Evolutionary conservation across 2,329 filamentous ascomycete species (phyloP).

Genomic region (Aspergillus terreus): DNA sequence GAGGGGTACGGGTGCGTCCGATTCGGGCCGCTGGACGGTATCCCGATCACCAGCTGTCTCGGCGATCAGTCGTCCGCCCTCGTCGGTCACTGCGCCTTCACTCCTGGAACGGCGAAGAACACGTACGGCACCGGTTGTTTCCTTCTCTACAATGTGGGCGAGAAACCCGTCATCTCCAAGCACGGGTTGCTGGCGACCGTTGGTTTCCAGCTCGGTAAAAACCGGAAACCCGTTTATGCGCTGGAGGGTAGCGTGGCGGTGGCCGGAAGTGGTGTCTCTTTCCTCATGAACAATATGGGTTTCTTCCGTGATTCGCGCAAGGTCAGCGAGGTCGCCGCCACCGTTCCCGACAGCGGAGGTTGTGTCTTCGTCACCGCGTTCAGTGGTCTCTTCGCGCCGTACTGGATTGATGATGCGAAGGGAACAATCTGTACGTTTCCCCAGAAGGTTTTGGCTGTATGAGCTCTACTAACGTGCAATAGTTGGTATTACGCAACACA

Average conservation of each 20-base stretch:
- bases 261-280: slow-evolving; percentile 75
- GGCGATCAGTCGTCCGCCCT: slow-evolving; percentile 84
- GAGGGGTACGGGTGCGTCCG: slow-evolving; percentile 67
- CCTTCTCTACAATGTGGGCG: slow-evolving; percentile 82
- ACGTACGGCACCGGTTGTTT: slow-evolving; percentile 91
- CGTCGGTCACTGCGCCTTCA: slow-evolving; percentile 81
- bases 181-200: slow-evolving; percentile 83
- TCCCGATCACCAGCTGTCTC: slow-evolving; percentile 75
- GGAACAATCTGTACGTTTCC: slow-evolving; percentile 68
- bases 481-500: slow-evolving; percentile 83
- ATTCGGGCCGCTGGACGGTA: slow-evolving; percentile 63
- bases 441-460: too few species aligned
- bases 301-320: slow-evolving; percentile 60
- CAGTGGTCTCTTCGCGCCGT: slow-evolving; percentile 84
- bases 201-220: slow-evolving; percentile 75
- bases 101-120: slow-evolving; percentile 79
- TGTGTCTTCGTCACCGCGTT: slow-evolving; percentile 88
- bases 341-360: slow-evolving; percentile 72
- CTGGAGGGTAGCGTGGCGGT: slow-evolving; percentile 82
- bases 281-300: slow-evolving; percentile 63
- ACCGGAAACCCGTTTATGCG: slow-evolving; percentile 68
- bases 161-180: slow-evolving; percentile 78
- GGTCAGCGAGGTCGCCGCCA: slow-evolving; percentile 61
- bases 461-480: slow-evolving; percentile 9
- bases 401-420: slow-evolving; percentile 91